Evolutionary conservation across 805 yeast species (phyloP), one percentile per base, ranked within the genome.

Genomic region (Teunomyces kruisii): DNA sequence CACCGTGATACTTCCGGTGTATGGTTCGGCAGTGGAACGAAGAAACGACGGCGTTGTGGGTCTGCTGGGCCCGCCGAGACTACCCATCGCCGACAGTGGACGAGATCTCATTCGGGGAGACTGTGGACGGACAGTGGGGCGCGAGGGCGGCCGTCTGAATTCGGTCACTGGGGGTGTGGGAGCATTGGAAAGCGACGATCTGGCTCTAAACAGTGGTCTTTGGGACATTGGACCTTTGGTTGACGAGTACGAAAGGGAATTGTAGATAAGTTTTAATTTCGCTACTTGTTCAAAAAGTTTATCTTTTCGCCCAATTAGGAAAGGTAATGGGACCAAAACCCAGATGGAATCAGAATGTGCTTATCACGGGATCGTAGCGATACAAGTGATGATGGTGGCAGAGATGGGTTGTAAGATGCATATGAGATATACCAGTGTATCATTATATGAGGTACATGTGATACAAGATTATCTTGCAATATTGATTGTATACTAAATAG

Each of bases 1-100:
- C 1, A 89, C 96, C 1, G 80, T 76, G 50, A 89, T 88, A 12
- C 84, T 74, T 1, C 95, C 95, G 3, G 80, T 74, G 56, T 84
- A 86, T 0, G 75, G 75, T 39, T 71, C 76, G 9, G 53, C 55
- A 13, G 52, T 45, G 40, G 45, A 51, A 4, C 32, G 27, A 30
- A 55, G 57, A 29, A 57, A 58, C 1, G 65, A 58, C 10, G 76
- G 76, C 1, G 76, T 72, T 7, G 63, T 51, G 1, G 76, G 75
- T 40, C 76, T 54, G 45, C 59, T 55, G 43, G 52, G 46, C 17
- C 52, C 47, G 39, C 46, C 46, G 12, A 49, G 45, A 45, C 56
- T 56, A 9, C 70, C 66, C 58, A 67, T 49, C 3, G 74, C 58
- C 0, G 74, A 68, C 13, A 64, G 60, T 1, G 74, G 72, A 17